Conservation (phyloP, 1,284 basidiomycete genomes). For the Sanghuangporus weigelae region DNA sequence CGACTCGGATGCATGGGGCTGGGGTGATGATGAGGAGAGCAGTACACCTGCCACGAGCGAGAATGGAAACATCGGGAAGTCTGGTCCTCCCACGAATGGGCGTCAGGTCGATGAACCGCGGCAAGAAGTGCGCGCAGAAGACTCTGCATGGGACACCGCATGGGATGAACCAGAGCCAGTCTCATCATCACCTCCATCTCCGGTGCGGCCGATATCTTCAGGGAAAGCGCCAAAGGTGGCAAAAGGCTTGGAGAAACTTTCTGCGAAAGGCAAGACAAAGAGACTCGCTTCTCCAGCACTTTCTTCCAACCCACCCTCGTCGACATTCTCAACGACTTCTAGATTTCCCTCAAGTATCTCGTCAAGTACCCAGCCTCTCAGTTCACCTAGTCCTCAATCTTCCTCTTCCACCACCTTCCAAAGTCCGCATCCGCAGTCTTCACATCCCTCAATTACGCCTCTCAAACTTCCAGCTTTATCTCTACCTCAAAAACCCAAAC, state of each 20-base stretch:
- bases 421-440: neutral
- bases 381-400: neutral
- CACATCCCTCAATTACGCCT: neutral
- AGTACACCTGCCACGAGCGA: slow-evolving; percentile 3
- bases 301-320: slow-evolving; percentile 18
- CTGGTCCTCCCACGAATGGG: slow-evolving; percentile 27
- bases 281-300: slow-evolving; percentile 20
- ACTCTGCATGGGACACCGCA: slow-evolving; percentile 49
- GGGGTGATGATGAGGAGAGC: slow-evolving; percentile 37
- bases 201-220: slow-evolving; percentile 26
- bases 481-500: slow-evolving; percentile 11
- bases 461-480: slow-evolving; percentile 11
- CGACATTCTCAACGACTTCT: slow-evolving; percentile 16
- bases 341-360: slow-evolving; percentile 18
- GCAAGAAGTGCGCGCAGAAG: slow-evolving; percentile 25
- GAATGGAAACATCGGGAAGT: slow-evolving; percentile 22
- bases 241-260: slow-evolving; percentile 52
- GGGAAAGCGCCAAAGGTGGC: slow-evolving; percentile 41
- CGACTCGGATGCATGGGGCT: slow-evolving; percentile 62
- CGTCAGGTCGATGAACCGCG: slow-evolving; percentile 4
- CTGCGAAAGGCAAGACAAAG: slow-evolving; percentile 45
- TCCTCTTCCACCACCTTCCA: neutral
- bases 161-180: slow-evolving; percentile 45
- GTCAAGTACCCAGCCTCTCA: neutral
- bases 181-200: slow-evolving; percentile 19